Evolutionary conservation across 1,284 basidiomycete species (phyloP), one percentile per base, ranked within the genome.

Genomic region (Naganishia cerealis): DNA sequence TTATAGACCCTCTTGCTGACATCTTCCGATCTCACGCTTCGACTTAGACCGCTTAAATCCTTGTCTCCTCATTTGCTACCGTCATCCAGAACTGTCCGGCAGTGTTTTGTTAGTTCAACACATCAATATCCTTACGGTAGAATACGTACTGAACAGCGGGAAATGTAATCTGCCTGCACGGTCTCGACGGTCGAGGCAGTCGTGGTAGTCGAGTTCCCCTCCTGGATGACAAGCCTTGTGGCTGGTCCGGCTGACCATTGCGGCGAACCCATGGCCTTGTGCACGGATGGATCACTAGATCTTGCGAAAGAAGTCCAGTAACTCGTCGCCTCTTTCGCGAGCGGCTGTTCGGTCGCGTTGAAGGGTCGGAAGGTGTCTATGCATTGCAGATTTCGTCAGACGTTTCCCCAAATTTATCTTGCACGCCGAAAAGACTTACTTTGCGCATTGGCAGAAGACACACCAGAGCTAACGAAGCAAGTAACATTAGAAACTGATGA

Each of bases 221-320:
- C 57, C 50, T 67, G 65, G 12, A 67, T 57, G 13, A 58, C 65
- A 13, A 67, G 6, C 40, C 65, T 48, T 36, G 9, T 29, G 1
- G 48, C 21, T 5, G 56, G 33, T 24, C 56, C 55, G 6, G 33
- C 38, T 10, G 56, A 24, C 65, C 65, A 67, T 15, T 52, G 43
- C 10, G 65, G 65, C 16, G 56, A 58, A 6, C 9, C 13, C 15
- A 42, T 46, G 16, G 36, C 43, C 10, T 38, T 42, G 50, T 67
- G 39, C 21, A 29, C 36, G 8, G 65, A 66, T 4, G 72, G 72
- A 57, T 67, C 53, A 26, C 66, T 55, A 8, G 52, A 46, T 8
- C 58, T 36, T 40, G 62, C 67, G 54, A 73, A 72, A 2, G 71
- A 71, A 5, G 71, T 71, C 70, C 72, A 73, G 55, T 70, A 70